Percentiles rank a stretch among this genome's conserved stretches.
Conservation (phyloP, 1,284 basidiomycete genomes). For the Ceratobasidium sp. region DNA sequence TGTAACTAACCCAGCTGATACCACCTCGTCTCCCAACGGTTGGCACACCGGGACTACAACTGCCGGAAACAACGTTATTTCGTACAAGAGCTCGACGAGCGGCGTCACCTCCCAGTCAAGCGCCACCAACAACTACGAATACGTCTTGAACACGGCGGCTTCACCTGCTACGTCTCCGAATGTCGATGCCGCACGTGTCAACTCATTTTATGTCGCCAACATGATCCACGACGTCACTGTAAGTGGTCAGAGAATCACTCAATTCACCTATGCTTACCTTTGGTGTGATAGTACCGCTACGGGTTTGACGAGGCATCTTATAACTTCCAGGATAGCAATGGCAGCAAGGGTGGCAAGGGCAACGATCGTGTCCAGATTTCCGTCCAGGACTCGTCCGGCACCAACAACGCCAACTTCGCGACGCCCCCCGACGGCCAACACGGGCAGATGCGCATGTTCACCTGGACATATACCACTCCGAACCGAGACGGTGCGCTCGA, state of each 20-base stretch:
- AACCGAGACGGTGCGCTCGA: conserved; percentile 45
- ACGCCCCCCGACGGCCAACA: conserved; percentile 43
- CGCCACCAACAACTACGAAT: conserved; percentile 36
- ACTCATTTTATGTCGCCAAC: conserved; percentile 47
- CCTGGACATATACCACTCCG: conserved; percentile 45
- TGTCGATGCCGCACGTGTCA: conserved; percentile 43
- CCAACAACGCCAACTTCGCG: conserved; percentile 48
- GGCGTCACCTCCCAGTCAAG: conserved; percentile 17
- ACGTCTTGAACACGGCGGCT: conserved; percentile 17
- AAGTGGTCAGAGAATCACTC: not conserved
- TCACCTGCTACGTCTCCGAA: conserved; percentile 28
- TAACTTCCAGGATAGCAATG: conserved; percentile 50
- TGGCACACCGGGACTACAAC: conserved; percentile 47
- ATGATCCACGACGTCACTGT: conserved; percentile 36
- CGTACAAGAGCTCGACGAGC: conserved; percentile 36
- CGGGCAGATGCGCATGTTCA: conserved; percentile 44
- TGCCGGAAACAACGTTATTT: conserved; percentile 47
- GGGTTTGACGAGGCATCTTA: conserved; percentile 47
- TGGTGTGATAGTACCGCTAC: conserved; percentile 40
- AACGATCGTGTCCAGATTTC: conserved; percentile 46
- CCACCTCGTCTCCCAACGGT: conserved; percentile 46
- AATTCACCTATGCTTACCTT: not conserved
- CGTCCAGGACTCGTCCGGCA: conserved; percentile 45
- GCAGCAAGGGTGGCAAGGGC: conserved; percentile 46
- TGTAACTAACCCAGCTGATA: conserved; percentile 45